Percentiles rank a stretch among this genome's conserved stretches.
Conservation (phyloP, 306 rosid species). For the Vigna unguiculata region DNA sequence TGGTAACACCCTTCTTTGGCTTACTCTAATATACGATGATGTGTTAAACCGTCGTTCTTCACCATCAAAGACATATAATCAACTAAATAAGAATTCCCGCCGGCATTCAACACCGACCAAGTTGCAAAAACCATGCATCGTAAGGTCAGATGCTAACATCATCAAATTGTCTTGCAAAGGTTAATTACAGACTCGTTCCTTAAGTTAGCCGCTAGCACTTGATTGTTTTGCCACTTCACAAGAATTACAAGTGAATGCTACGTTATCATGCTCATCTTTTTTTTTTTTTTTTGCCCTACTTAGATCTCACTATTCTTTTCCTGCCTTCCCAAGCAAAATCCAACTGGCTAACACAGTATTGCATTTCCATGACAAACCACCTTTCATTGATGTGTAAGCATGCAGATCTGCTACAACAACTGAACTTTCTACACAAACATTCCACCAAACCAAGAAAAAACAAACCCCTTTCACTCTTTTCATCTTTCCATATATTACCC, state of each 20-base stretch:
- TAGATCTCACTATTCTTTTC: slow-evolving; percentile 47
- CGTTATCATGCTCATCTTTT: slow-evolving; percentile 37
- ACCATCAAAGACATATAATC: not conserved
- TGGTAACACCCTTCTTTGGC: not conserved
- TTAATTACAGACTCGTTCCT: slow-evolving; percentile 41
- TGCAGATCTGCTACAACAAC: slow-evolving; percentile 41
- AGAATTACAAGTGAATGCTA: slow-evolving; percentile 48
- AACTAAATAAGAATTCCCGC: slow-evolving; percentile 30
- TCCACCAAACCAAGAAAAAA: slow-evolving; percentile 40
- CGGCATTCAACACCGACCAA: slow-evolving; percentile 36
- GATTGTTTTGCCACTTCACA: slow-evolving; percentile 35
- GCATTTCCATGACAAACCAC: slow-evolving; percentile 51
- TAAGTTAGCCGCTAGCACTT: slow-evolving; percentile 45
- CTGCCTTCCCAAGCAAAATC: slow-evolving; percentile 76
- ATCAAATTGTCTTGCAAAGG: slow-evolving; percentile 33
- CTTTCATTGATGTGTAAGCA: slow-evolving; percentile 46
- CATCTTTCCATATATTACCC: slow-evolving; percentile 53
- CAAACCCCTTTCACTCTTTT: not conserved
- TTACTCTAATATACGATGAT: not conserved
- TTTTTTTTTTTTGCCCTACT: not conserved
- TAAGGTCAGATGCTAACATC: slow-evolving; percentile 51
- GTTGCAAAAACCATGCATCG: slow-evolving; percentile 31
- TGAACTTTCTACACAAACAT: slow-evolving; percentile 43
- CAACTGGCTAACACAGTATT: slow-evolving; percentile 40
- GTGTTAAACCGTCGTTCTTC: slow-evolving; percentile 31